Base-by-base conservation (phyloP, 306 rosid genomes). In the Acacia melanoxylon region DNA sequence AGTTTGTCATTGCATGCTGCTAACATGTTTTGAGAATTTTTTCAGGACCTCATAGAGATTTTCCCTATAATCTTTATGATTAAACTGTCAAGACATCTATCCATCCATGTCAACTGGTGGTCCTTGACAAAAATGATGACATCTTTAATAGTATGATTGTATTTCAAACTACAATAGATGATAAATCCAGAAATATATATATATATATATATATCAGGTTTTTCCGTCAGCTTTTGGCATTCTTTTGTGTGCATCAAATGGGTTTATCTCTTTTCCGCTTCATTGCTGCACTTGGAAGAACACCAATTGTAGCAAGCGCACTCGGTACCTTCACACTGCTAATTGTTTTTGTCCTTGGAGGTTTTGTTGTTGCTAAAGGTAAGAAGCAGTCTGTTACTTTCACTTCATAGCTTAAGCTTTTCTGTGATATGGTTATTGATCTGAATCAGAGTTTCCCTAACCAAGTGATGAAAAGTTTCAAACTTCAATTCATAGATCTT, bases 261-360 rank as follows among this genome's bases (percentile, higher is more conserved):
- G 91, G 89, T 74, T 68, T 93, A 16, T 88, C 94, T 13, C 87
- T 95, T 75, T 95, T 93, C 77, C 90, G 98, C 68, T 86, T 95
- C 86, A 80, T 95, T 46, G 98, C 99, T 52, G 97, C 85, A 20
- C 12, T 95, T 19, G 99, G 99, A 79, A 89, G 99, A 91, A 87
- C 92, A 51, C 78, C 66, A 74, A 80, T 93, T 69, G 82, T 93
- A 59, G 91, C 99, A 35, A 90, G 16, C 71, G 86, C 94, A 3
- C 79, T 91, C 56, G 97, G 92, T 35, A 85, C 88, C 78, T 91
- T 93, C 46, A 74, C 93, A 42, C 65, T 95, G 81, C 89, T 93
- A 17, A 1, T 93, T 71, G 85, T 88, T 76, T 92, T 92, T 66
- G 91, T 95, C 33, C 97, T 95, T 71, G 99, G 98, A 41, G 99